These are phyloP conservation scores for Paramecium sonneborni DNA, from an alignment of 73 alveolate species.

Conservation along the genomic window DNA sequence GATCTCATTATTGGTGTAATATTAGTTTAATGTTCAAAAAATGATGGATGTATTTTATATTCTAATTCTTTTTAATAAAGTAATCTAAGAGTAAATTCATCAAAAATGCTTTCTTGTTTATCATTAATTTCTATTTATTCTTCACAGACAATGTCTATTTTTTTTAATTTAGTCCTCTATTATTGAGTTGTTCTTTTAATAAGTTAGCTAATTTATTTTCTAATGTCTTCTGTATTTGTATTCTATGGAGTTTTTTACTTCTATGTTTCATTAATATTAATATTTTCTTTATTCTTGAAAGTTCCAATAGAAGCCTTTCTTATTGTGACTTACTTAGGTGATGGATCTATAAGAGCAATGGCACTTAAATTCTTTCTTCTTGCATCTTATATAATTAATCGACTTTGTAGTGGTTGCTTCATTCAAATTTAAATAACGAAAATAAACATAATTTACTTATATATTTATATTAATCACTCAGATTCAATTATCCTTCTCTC, in stretches of 20 bases:
- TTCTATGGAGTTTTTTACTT: neutral
- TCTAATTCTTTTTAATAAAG: conserved; percentile 27
- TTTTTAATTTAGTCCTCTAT: neutral
- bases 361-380: conserved; percentile 52
- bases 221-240: neutral
- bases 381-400: conserved; percentile 3
- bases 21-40: conserved; percentile 58
- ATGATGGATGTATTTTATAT: neutral
- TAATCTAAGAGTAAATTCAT: neutral
- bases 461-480: neutral
- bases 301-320: conserved; percentile 34
- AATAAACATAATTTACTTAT: neutral
- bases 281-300: neutral
- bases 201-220: neutral
- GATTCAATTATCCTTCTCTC: neutral
- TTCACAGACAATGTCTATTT: conserved; percentile 18
- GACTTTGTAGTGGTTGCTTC: conserved; percentile 37
- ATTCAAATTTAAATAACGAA: conserved; percentile 36
- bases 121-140: conserved; percentile 4
- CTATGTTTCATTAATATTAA: neutral
- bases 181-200: conserved; percentile 14
- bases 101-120: neutral
- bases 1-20: conserved; percentile 84
- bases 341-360: neutral
- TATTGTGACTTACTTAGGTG: conserved; percentile 18